A percentile compares a stretch with the other conserved stretches of the same genome.
phyloP scores from a whole-genome alignment of 768 basidiomycete species.

The Suillus americanus region DNA sequence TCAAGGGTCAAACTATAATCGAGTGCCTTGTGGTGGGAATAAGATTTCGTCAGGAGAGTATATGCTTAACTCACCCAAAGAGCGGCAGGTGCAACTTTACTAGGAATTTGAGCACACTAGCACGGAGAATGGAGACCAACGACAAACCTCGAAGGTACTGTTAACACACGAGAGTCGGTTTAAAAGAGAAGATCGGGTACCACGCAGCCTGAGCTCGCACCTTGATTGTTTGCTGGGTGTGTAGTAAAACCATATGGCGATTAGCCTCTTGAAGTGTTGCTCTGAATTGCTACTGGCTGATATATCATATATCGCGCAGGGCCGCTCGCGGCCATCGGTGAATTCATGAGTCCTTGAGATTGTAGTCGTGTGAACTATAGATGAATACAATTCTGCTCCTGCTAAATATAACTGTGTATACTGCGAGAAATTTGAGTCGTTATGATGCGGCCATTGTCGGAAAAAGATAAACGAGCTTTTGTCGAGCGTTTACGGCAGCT shows the following conservation, averaged over 20 bases:
- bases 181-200: background rate
- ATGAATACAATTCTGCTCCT: too few relatives aligned
- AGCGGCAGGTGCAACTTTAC: constrained; percentile 8
- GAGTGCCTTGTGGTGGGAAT: background rate
- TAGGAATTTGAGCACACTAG: background rate
- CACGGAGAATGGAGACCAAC: background rate
- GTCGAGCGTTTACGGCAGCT: too few relatives aligned
- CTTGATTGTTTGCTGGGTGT: constrained; percentile 8
- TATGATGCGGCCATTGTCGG: too few relatives aligned
- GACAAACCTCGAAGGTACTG: constrained; percentile 12
- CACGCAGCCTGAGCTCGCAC: background rate
- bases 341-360: too few relatives aligned
- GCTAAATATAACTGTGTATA: too few relatives aligned
- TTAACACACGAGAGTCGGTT: background rate
- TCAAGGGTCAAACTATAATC: constrained; percentile 12
- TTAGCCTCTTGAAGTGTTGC: too few relatives aligned
- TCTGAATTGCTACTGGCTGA: too few relatives aligned
- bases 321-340: too few relatives aligned
- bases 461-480: too few relatives aligned
- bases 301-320: too few relatives aligned
- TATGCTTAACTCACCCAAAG: constrained; percentile 5
- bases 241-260: constrained; percentile 1
- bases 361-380: too few relatives aligned
- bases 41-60: background rate
- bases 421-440: too few relatives aligned